A percentile compares a stretch with the other conserved stretches of the same genome.
Conservation (phyloP, 176 grass and related monocot genomes). For the Poa pratensis region DNA sequence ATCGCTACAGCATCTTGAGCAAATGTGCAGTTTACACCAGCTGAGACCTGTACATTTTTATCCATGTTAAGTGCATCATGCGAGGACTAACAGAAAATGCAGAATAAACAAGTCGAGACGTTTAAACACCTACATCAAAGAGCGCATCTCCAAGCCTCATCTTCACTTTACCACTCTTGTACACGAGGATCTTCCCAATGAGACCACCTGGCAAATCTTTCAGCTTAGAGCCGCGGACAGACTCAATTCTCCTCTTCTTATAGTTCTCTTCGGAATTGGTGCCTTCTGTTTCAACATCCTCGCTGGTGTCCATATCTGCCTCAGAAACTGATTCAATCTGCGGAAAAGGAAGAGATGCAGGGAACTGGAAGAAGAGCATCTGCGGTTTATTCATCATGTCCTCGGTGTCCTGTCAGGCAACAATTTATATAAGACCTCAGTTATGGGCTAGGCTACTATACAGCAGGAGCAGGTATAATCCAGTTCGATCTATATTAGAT, state of each 20-base stretch:
- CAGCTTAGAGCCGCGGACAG: conserved; percentile 47
- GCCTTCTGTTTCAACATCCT: conserved; percentile 24
- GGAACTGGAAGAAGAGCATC: conserved; percentile 78
- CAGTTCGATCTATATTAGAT: not conserved
- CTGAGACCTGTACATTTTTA: conserved; percentile 54
- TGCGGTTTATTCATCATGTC: conserved; percentile 21
- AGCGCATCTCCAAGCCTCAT: conserved; percentile 69
- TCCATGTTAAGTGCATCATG: not conserved
- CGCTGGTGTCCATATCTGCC: conserved; percentile 16
- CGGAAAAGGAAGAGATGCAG: conserved; percentile 52
- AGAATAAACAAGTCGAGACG: not conserved
- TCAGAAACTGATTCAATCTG: not conserved
- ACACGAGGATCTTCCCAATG: conserved; percentile 75
- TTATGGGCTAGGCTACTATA: not conserved
- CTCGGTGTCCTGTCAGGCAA: conserved; percentile 37
- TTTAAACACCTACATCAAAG: conserved; percentile 65
- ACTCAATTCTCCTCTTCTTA: conserved; percentile 31
- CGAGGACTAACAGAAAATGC: conserved; percentile 17
- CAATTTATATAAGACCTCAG: conserved; percentile 25
- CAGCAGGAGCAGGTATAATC: not conserved
- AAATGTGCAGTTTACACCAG: conserved; percentile 62
- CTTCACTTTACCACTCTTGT: conserved; percentile 84
- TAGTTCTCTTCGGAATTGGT: not conserved
- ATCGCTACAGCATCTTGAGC: conserved; percentile 57
- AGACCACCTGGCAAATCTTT: conserved; percentile 63